Percentiles rank a stretch among this genome's conserved stretches.
phyloP scores from a whole-genome alignment of 208 protist species.

The Porcisia deanei region DNA sequence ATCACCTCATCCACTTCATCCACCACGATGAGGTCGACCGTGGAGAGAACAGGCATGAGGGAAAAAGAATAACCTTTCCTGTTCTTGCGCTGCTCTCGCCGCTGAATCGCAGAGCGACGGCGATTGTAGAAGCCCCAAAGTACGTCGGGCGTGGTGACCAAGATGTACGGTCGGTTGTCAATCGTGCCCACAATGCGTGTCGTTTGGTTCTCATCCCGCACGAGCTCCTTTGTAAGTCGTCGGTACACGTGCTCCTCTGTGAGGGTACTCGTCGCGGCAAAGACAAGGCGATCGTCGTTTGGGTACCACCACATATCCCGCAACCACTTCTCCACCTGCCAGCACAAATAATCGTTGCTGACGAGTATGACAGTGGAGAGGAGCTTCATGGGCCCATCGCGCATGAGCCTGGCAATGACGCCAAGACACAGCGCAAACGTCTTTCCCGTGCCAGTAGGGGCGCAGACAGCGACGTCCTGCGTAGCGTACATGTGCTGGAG shows the following conservation, averaged over 20 bases:
- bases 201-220: constrained; percentile 41
- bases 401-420: constrained; percentile 82
- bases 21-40: constrained; percentile 80
- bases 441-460: constrained; percentile 90
- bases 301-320: constrained; percentile 90
- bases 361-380: constrained; percentile 82
- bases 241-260: constrained; percentile 64
- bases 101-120: constrained; percentile 42
- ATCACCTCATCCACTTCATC: constrained; percentile 91
- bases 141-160: constrained; percentile 77
- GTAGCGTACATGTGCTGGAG: constrained; percentile 87
- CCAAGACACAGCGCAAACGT: constrained; percentile 88
- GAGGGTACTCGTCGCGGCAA: constrained; percentile 69
- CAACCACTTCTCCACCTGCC: constrained; percentile 85
- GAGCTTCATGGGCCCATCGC: constrained; percentile 87
- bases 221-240: constrained; percentile 67
- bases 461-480: constrained; percentile 86
- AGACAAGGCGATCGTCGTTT: constrained; percentile 81
- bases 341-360: constrained; percentile 72
- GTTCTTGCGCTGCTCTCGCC: constrained; percentile 42
- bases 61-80: constrained; percentile 63
- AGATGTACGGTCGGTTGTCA: constrained; percentile 82
- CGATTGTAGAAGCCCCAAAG: constrained; percentile 76
- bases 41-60: constrained; percentile 69
- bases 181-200: constrained; percentile 41